phyloP scores from a whole-genome alignment of 1,284 basidiomycete species.

The Thelephora terrestris region DNA sequence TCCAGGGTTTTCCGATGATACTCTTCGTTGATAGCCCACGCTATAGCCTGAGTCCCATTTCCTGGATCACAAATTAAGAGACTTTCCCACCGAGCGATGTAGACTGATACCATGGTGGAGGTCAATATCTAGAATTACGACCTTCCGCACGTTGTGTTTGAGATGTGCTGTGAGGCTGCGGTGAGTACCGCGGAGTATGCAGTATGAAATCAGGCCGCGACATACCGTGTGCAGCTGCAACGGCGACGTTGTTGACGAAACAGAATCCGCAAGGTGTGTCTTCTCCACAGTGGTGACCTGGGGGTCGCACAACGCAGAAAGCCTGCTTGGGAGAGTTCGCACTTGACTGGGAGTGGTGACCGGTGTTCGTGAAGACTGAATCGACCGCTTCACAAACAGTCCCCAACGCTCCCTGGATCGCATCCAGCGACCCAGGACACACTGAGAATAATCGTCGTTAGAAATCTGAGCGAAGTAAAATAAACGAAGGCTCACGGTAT shows the following conservation, averaged over 20 bases:
- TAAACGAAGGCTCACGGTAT: constrained; percentile 50
- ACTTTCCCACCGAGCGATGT: neutral
- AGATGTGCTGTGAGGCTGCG: constrained; percentile 52
- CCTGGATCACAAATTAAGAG: constrained; percentile 32
- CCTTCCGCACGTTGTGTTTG: constrained; percentile 66
- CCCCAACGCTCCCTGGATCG: constrained; percentile 68
- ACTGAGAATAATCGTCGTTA: constrained; percentile 31
- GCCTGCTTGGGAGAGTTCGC: constrained; percentile 31
- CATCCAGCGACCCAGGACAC: constrained; percentile 57
- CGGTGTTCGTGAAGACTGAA: constrained; percentile 29
- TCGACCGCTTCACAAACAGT: constrained; percentile 85
- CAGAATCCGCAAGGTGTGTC: constrained; percentile 86
- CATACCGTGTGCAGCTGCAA: constrained; percentile 84
- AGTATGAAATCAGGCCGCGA: neutral
- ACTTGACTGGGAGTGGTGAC: constrained; percentile 2
- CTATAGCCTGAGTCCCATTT: constrained; percentile 89
- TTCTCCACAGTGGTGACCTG: constrained; percentile 89
- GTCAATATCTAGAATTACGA: constrained; percentile 90
- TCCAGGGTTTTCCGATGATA: constrained; percentile 62
- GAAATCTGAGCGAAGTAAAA: constrained; percentile 8
- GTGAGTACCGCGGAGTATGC: neutral
- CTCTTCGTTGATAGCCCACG: constrained; percentile 89
- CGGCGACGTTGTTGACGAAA: constrained; percentile 88
- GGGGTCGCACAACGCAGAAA: constrained; percentile 80
- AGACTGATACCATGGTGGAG: constrained; percentile 69